phyloP scores from a whole-genome alignment of 805 yeast species.

The Saturnispora quitensis region DNA sequence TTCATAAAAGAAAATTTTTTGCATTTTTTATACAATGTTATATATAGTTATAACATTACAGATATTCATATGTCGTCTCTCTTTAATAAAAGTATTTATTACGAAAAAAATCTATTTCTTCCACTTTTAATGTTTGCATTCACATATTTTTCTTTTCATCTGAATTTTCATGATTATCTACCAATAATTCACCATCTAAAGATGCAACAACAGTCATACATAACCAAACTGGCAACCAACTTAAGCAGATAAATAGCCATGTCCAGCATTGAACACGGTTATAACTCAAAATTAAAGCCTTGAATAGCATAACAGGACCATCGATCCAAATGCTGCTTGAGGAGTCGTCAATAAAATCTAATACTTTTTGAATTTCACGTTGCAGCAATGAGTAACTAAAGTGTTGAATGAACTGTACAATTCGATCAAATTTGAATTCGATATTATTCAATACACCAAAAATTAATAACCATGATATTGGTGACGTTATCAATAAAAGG shows the following conservation, averaged over 20 bases:
- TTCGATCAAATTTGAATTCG: slow-evolving; percentile 21
- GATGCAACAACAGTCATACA: slow-evolving; percentile 19
- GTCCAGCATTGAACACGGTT: slow-evolving; percentile 71
- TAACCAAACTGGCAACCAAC: slow-evolving; percentile 84
- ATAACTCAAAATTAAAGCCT: slow-evolving; percentile 56
- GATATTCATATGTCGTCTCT: not conserved
- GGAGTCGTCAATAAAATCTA: slow-evolving; percentile 13
- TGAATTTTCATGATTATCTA: slow-evolving; percentile 5
- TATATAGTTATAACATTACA: not conserved
- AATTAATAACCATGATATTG: slow-evolving; percentile 22
- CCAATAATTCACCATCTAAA: slow-evolving; percentile 13
- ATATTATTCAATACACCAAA: slow-evolving; percentile 20
- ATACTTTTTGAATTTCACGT: slow-evolving; percentile 13
- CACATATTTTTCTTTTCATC: slow-evolving; percentile 11
- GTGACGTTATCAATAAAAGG: slow-evolving; percentile 25
- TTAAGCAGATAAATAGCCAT: slow-evolving; percentile 62
- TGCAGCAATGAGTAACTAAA: slow-evolving; percentile 15
- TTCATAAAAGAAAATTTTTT: no score
- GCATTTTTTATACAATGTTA: not conserved
- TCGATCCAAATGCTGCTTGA: slow-evolving; percentile 15
- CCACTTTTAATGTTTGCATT: not conserved
- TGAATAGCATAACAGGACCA: slow-evolving; percentile 35
- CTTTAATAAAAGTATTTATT: no score
- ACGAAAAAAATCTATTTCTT: not conserved
- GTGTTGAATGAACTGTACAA: slow-evolving; percentile 26